phyloP scores from a whole-genome alignment of 345 rosid genomes.

The Populus alba region DNA sequence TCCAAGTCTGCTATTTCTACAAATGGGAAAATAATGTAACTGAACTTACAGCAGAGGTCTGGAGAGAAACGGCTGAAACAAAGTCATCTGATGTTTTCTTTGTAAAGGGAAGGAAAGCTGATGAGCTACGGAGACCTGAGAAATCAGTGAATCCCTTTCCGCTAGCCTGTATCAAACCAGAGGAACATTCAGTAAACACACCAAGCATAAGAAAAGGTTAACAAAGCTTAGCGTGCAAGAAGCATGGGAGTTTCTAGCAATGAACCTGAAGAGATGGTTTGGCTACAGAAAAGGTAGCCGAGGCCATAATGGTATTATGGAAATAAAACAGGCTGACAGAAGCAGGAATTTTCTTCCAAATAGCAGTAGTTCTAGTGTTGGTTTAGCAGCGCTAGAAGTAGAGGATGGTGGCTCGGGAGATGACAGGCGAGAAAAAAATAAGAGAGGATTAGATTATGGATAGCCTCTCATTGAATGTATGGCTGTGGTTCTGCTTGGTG shows the following conservation, averaged over 20 bases:
- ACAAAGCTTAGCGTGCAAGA: not conserved
- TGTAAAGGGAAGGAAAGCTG: constrained; percentile 57
- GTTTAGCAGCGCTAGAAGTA: not conserved
- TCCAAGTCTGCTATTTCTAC: not conserved
- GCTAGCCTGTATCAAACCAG: constrained; percentile 28
- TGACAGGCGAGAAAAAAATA: constrained; percentile 1
- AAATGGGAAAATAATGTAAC: not conserved
- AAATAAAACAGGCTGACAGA: not conserved
- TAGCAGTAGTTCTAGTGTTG: not conserved
- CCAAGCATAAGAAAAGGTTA: not conserved
- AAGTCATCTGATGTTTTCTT: constrained; percentile 72
- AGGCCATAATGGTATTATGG: constrained; percentile 51
- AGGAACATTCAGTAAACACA: not conserved
- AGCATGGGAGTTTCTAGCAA: not conserved
- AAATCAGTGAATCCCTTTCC: constrained; percentile 71
- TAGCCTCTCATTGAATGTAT: constrained; percentile 61
- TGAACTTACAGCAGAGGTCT: constrained; percentile 73
- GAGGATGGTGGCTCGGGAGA: constrained; percentile 19
- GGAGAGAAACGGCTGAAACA: constrained; percentile 60
- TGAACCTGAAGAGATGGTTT: constrained; percentile 82
- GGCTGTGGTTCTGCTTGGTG: constrained; percentile 40
- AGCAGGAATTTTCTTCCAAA: not conserved
- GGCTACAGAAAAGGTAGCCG: constrained; percentile 85
- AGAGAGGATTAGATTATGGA: constrained; percentile 82
- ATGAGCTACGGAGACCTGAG: constrained; percentile 68